Evolutionary conservation across 768 basidiomycete genomes (phyloP).

Genomic region (Boletus huronensis): DNA sequence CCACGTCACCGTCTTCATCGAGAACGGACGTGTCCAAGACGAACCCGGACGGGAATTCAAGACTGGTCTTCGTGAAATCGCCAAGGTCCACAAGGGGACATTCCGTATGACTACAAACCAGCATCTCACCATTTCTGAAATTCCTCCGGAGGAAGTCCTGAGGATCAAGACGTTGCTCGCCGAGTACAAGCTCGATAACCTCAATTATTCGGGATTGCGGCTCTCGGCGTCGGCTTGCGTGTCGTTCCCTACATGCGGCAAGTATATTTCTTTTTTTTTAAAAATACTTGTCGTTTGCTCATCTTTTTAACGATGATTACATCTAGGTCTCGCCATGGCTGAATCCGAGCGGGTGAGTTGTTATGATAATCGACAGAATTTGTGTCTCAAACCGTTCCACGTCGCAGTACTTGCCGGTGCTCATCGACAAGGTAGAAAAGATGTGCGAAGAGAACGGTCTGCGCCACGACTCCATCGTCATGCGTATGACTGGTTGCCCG

Average conservation of each 20-base stretch:
- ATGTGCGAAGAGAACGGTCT: slow-evolving; percentile 93
- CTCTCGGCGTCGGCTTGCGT: slow-evolving; percentile 95
- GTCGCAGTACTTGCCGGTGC: slow-evolving; percentile 79
- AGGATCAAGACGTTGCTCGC: slow-evolving; percentile 75
- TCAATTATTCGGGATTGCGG: slow-evolving; percentile 73
- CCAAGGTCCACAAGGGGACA: slow-evolving; percentile 88
- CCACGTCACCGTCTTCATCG: slow-evolving; percentile 92
- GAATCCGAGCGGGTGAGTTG: slow-evolving; percentile 63
- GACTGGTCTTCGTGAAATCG: slow-evolving; percentile 88
- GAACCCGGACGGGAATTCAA: slow-evolving; percentile 90
- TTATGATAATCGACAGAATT: neutral
- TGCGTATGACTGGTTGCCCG: slow-evolving; percentile 98
- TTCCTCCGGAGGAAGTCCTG: slow-evolving; percentile 67
- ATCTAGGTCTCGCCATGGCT: slow-evolving; percentile 67
- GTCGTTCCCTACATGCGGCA: slow-evolving; percentile 91
- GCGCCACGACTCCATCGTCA: slow-evolving; percentile 91
- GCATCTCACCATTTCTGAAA: slow-evolving; percentile 84
- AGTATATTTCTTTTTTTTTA: slow-evolving; percentile 9
- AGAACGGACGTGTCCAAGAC: slow-evolving; percentile 97
- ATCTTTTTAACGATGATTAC: neutral
- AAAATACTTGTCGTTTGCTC: too few relatives aligned
- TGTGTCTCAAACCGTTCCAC: slow-evolving; percentile 36
- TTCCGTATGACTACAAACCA: slow-evolving; percentile 97
- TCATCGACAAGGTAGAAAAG: slow-evolving; percentile 92
- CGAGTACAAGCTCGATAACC: slow-evolving; percentile 87